Percentiles rank a stretch among this genome's conserved stretches.
phyloP scores from a whole-genome alignment of 148 eudicot genomes.

The Spergularia bocconei region DNA sequence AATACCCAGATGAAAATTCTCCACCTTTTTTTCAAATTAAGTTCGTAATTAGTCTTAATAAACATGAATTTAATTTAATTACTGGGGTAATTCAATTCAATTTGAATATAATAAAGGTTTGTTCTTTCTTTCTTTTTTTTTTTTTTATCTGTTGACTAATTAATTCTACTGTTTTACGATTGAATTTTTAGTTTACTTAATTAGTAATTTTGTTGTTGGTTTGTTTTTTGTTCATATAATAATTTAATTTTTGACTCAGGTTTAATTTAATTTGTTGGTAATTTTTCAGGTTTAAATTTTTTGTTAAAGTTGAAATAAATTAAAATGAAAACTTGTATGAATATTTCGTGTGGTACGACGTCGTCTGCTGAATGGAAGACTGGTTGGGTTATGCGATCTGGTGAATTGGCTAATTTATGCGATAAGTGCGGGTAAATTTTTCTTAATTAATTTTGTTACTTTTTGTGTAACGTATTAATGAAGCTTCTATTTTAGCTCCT shows the following conservation, averaged over 20 bases:
- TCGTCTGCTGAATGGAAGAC: conserved; percentile 55
- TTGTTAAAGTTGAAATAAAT: background rate
- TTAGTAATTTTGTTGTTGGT: background rate
- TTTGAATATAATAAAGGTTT: conserved; percentile 8
- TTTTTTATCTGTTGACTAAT: conserved; percentile 1
- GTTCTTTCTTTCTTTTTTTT: conserved; percentile 13
- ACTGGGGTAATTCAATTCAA: background rate
- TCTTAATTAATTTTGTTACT: background rate
- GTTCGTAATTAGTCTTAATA: background rate
- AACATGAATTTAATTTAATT: background rate
- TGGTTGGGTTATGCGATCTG: conserved; percentile 89
- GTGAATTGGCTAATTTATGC: conserved; percentile 74
- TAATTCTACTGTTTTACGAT: background rate
- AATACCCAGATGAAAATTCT: conserved; percentile 8
- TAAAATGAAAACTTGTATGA: conserved; percentile 55
- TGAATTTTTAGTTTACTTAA: background rate
- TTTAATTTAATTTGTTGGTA: conserved; percentile 10
- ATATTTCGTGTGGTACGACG: conserved; percentile 60
- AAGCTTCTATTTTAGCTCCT: background rate
- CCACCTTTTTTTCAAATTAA: background rate
- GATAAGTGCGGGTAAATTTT: conserved; percentile 75
- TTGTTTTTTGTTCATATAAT: background rate
- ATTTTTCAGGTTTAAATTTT: conserved; percentile 2
- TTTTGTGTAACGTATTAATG: background rate
- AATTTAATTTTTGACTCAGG: conserved; percentile 10